Base-by-base conservation (phyloP, 2,329 filamentous ascomycete genomes). In the Hypomyces rosellus region DNA sequence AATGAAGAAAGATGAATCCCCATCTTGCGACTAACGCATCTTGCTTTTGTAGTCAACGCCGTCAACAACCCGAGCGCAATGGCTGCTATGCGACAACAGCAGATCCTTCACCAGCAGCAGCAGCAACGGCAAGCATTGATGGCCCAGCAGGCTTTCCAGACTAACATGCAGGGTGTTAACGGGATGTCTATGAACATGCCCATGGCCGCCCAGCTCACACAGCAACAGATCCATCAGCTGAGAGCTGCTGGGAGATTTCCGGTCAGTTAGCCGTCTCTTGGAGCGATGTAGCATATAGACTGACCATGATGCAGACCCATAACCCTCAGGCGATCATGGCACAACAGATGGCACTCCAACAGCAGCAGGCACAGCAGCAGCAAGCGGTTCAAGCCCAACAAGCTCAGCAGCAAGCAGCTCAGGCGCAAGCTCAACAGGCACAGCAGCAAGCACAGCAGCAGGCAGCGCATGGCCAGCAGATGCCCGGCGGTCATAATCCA, bases 121-220 rank as follows among this genome's bases (percentile, higher is more conserved):
- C 69, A 75, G 46, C 78, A 83, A 54, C 70, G 71, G 6, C 25
- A 30, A 11, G 25, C 25, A 30, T 65, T 81, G 52, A 72, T 82
- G 68, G 71, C 72, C 14, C 77, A 81, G 56, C 78, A 82, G 55
- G 72, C 69, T 50, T 81, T 72, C 58, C 74, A 75, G 33, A 73
- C 66, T 43, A 74, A 75, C 44, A 78, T 84, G 69, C 69, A 71
- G 15, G 74, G 70, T 25, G 61, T 64, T 33, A 64, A 63, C 34
- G 64, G 71, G 15, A 76, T 80, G 59, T 76, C 71, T 34, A 78
- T 84, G 63, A 74, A 71, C 3, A 77, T 82, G 64, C 74, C 65
- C 59, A 59, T 73, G 46, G 67, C 65, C 47, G 67, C 65, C 47
- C 67, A 69, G 52, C 74, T 81, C 62, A 78, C 66, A 43, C 68